Evolutionary conservation across 805 yeast genomes (phyloP), one percentile per base, ranked within the genome.

Genomic region (Ogataea siamensis): DNA sequence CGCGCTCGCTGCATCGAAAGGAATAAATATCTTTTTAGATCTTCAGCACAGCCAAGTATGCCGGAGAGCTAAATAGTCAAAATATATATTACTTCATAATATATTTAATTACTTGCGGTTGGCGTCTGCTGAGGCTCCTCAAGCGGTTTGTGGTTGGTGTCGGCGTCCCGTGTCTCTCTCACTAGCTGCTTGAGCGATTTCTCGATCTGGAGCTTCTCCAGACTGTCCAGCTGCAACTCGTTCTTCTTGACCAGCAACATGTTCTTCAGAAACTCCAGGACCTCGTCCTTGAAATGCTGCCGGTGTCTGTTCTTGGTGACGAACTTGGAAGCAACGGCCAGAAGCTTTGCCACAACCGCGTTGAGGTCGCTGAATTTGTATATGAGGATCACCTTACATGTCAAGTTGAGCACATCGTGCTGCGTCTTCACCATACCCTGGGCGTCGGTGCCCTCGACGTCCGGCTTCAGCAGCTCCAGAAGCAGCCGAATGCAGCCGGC

Each of bases 401-500:
- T 68, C 32, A 86, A 60, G 9, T 76, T 68, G 38, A 93, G 68
- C 1, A 84, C 78, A 43, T 82, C 87, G 35, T 72, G 67, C 35
- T 87, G 80, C 0, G 93, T 81, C 40, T 66, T 70, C 6, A 70
- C 66, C 73, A 80, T 82, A 2, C 87, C 88, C 5, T 58, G 55
- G 1, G 70, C 66, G 53, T 84, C 93, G 1, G 83, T 78, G 39
- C 64, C 65, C 46, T 65, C 73, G 5, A 75, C 73, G 40, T 83
- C 88, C 0, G 83, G 81, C 46, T 78, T 78, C 38, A 83, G 68
- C 21, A 85, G 68, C 43, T 80, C 85, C 17, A 74, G 68, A 22
- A 87, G 64, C 33, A 87, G 67, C 10, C 96, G 88, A 55, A 87
- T 73, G 24, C 91, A 67, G 1, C 89, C 91, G 27, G 73, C 73